Evolutionary conservation across 306 rosid species (phyloP).

Genomic region (Ormosia emarginata): DNA sequence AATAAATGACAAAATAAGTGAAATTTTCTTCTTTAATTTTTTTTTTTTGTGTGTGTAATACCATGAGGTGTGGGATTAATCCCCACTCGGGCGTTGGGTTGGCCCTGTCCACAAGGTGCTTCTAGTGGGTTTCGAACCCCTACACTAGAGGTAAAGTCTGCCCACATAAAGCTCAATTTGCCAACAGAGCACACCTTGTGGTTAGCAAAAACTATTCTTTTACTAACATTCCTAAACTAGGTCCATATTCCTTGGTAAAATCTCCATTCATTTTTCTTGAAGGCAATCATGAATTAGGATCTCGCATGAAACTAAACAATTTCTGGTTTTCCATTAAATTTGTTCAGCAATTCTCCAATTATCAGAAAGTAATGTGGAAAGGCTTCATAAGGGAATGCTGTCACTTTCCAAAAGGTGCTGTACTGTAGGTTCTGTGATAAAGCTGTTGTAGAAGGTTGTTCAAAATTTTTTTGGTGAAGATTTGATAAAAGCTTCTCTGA

Average conservation of each 20-base stretch:
- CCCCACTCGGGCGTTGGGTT: no score
- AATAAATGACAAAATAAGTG: neutral
- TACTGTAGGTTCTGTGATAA: no score
- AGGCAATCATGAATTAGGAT: neutral
- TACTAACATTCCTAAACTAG: neutral
- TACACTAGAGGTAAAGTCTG: no score
- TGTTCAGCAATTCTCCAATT: constrained; percentile 6
- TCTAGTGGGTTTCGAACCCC: no score
- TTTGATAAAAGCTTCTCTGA: neutral
- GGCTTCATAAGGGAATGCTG: neutral
- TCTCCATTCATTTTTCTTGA: neutral
- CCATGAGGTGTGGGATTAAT: no score
- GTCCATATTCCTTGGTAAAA: neutral
- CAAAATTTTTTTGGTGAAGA: neutral
- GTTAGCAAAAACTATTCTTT: neutral
- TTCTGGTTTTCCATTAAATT: neutral
- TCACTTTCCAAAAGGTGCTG: neutral
- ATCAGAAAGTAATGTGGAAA: neutral
- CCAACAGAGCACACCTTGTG: no score
- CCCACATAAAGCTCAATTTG: no score
- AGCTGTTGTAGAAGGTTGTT: neutral
- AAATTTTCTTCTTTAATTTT: no score
- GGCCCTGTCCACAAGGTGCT: no score
- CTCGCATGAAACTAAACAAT: neutral
- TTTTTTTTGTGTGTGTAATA: no score